Conservation (phyloP, 2,329 filamentous ascomycete species). For the Bipolaris oryzae region DNA sequence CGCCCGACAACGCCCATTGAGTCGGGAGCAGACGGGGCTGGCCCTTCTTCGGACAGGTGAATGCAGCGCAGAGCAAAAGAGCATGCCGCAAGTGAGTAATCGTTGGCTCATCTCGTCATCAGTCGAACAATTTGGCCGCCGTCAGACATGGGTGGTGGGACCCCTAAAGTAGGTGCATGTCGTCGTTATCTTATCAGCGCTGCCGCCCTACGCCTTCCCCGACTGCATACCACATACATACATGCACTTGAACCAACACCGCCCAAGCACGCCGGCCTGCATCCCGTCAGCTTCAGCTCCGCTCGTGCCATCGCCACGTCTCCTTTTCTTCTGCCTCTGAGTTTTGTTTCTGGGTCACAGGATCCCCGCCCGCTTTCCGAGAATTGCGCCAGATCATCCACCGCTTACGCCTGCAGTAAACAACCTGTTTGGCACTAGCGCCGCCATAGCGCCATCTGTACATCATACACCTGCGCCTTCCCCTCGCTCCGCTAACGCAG, state of each 20-base stretch:
- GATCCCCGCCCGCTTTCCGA: slow-evolving; percentile 11
- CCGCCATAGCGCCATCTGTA: slow-evolving; percentile 29
- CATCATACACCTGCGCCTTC: slow-evolving; percentile 21
- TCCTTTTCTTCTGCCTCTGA: neutral
- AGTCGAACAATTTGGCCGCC: slow-evolving; percentile 11
- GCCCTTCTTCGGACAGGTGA: slow-evolving; percentile 9
- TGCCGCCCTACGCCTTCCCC: neutral
- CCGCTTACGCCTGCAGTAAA: slow-evolving; percentile 24
- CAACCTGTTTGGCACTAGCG: slow-evolving; percentile 29
- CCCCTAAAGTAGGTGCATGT: neutral
- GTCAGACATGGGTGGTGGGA: slow-evolving; percentile 5
- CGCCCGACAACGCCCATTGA: neutral
- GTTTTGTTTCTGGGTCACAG: neutral
- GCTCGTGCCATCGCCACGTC: neutral
- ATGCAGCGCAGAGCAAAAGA: neutral
- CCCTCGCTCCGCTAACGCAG: slow-evolving; percentile 26
- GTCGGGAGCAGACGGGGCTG: slow-evolving; percentile 1
- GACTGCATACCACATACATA: neutral
- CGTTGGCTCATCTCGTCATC: slow-evolving; percentile 23
- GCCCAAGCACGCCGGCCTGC: neutral
- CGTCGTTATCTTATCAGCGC: slow-evolving; percentile 15
- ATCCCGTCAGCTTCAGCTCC: neutral
- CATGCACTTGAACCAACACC: slow-evolving; percentile 1
- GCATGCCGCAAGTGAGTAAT: slow-evolving; percentile 8
- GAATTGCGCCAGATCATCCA: slow-evolving; percentile 27